phyloP scores from a whole-genome alignment of 768 basidiomycete genomes.

The Leccinum fibrillosum region DNA sequence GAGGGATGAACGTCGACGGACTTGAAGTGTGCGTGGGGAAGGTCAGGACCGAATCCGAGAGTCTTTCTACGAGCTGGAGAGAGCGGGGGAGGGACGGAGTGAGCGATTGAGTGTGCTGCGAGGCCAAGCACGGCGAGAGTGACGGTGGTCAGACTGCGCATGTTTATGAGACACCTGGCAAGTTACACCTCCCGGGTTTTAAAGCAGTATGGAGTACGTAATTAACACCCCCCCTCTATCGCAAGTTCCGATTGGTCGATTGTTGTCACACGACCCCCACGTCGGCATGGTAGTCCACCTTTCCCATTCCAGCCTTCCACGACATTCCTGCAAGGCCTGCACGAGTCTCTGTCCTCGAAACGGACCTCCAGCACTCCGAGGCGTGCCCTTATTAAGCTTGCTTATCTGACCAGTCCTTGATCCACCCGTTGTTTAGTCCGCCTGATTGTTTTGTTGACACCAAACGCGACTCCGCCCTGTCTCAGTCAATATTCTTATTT shows the following conservation, averaged over 20 bases:
- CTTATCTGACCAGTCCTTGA: conserved; percentile 1
- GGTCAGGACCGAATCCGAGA: conserved; percentile 81
- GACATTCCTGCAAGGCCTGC: not conserved
- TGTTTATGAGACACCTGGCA: conserved; percentile 22
- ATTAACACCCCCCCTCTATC: conserved; percentile 6
- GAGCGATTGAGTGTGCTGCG: conserved; percentile 53
- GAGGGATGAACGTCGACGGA: conserved; percentile 38
- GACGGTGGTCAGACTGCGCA: conserved; percentile 67
- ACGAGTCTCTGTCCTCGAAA: not conserved
- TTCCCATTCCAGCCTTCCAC: not conserved
- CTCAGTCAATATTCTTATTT: too few relatives aligned
- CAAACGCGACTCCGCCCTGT: too few relatives aligned
- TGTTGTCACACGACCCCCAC: conserved; percentile 15
- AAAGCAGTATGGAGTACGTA: conserved; percentile 20
- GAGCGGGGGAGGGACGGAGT: conserved; percentile 25
- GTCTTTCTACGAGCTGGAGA: conserved; percentile 62
- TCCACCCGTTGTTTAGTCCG: too few relatives aligned
- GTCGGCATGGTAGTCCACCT: not conserved
- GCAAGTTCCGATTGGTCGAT: conserved; percentile 17
- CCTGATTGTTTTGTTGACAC: too few relatives aligned
- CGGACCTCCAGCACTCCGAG: not conserved
- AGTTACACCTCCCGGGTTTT: conserved; percentile 4
- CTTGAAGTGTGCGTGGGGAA: conserved; percentile 67
- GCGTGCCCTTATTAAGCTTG: conserved; percentile 4
- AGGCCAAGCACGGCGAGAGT: conserved; percentile 59